phyloP scores from a whole-genome alignment of 2,329 filamentous ascomycete genomes.

The Cladophialophora yegresii region DNA sequence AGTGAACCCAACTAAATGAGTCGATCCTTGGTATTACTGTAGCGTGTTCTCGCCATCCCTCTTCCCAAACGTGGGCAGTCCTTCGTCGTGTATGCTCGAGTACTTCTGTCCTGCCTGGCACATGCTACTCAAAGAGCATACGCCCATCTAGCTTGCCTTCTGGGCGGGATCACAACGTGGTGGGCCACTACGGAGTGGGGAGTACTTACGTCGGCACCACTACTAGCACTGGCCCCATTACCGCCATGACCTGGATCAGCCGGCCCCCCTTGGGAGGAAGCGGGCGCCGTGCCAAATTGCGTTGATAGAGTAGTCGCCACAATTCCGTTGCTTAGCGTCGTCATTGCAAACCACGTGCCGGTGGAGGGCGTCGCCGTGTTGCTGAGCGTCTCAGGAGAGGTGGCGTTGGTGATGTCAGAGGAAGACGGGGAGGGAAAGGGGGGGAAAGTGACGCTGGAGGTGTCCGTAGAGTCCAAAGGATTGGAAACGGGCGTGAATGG shows the following conservation, averaged over 20 bases:
- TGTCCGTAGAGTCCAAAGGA: background rate
- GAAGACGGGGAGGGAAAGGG: background rate
- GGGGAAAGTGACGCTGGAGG: background rate
- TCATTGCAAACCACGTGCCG: slow-evolving; percentile 7
- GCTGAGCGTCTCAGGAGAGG: background rate
- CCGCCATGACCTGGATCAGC: background rate
- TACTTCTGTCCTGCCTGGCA: background rate
- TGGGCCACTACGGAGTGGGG: background rate
- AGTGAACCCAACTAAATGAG: background rate
- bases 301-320: slow-evolving; percentile 8
- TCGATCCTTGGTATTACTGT: background rate
- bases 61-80: background rate
- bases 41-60: background rate
- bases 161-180: slow-evolving; percentile 6
- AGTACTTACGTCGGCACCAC: background rate
- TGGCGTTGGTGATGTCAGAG: background rate
- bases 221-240: background rate
- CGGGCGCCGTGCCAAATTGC: slow-evolving; percentile 1
- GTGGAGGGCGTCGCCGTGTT: background rate
- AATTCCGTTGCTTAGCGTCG: slow-evolving; percentile 3
- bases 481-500: background rate
- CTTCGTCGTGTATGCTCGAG: background rate
- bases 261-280: background rate
- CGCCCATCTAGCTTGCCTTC: slow-evolving; percentile 11
- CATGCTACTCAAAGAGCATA: background rate